Conservation (phyloP, 768 basidiomycete genomes). For the Epithele typhae region DNA sequence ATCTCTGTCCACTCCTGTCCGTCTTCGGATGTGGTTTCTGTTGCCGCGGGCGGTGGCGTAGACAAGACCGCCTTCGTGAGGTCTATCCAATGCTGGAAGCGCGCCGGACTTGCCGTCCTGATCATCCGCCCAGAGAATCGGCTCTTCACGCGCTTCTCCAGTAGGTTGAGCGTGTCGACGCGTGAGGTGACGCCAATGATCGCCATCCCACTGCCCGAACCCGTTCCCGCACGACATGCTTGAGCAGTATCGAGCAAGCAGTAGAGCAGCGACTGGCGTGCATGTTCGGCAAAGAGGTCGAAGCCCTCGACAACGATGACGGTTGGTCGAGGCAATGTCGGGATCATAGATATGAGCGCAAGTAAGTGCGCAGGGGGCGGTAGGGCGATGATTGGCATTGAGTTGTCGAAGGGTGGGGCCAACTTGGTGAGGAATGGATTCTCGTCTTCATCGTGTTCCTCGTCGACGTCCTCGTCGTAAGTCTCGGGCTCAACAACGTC, state of each 20-base stretch:
- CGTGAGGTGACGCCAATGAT: slow-evolving; percentile 86
- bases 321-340: slow-evolving; percentile 75
- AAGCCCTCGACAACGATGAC: slow-evolving; percentile 87
- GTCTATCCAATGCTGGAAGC: slow-evolving; percentile 44
- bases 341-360: slow-evolving; percentile 67
- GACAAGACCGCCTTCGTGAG: slow-evolving; percentile 46
- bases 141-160: slow-evolving; percentile 97
- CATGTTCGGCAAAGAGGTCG: slow-evolving; percentile 89
- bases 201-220: slow-evolving; percentile 55
- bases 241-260: slow-evolving; percentile 95
- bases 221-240: slow-evolving; percentile 48
- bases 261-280: slow-evolving; percentile 89
- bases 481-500: not conserved
- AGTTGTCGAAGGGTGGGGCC: slow-evolving; percentile 8
- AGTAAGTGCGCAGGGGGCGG: slow-evolving; percentile 71
- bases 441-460: slow-evolving; percentile 33
- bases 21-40: slow-evolving; percentile 18
- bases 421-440: slow-evolving; percentile 47
- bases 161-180: slow-evolving; percentile 79
- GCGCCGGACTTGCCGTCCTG: slow-evolving; percentile 60
- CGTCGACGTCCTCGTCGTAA: slow-evolving; percentile 10
- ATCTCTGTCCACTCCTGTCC: slow-evolving; percentile 52
- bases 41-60: slow-evolving; percentile 11
- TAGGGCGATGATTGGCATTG: slow-evolving; percentile 30
- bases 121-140: slow-evolving; percentile 92